A percentile compares a stretch with the other conserved stretches of the same genome.
These are phyloP conservation scores for Escovopsis weberi DNA, from an alignment of 2,329 filamentous ascomycete genomes.

Conservation along the genomic window DNA sequence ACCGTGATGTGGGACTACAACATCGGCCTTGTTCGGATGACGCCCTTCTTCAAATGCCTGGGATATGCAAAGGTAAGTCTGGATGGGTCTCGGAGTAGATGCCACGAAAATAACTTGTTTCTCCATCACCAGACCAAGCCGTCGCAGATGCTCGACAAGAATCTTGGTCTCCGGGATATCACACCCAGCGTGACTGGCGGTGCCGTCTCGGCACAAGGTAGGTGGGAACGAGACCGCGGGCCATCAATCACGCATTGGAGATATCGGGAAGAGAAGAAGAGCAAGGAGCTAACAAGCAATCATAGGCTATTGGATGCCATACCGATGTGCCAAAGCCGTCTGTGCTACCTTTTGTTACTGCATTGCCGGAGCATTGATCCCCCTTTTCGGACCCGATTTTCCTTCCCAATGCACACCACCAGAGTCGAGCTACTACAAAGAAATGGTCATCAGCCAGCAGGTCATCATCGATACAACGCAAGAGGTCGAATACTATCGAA, in stretches of 20 bases:
- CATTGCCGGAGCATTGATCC: slow-evolving; percentile 75
- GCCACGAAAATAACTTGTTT: too few relatives aligned
- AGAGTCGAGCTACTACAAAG: slow-evolving; percentile 46
- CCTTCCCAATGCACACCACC: slow-evolving; percentile 54
- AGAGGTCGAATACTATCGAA: slow-evolving; percentile 3
- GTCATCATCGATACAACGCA: slow-evolving; percentile 38
- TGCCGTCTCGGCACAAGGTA: slow-evolving; percentile 78
- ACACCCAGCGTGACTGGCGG: slow-evolving; percentile 92
- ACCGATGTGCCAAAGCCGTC: slow-evolving; percentile 67
- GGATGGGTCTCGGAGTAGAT: not conserved
- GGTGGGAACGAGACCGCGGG: slow-evolving; percentile 8
- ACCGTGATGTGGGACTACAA: slow-evolving; percentile 96
- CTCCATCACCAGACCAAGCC: slow-evolving; percentile 55
- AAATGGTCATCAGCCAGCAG: slow-evolving; percentile 48
- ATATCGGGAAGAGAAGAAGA: not conserved
- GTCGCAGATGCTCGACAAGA: slow-evolving; percentile 64
- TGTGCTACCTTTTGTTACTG: slow-evolving; percentile 79
- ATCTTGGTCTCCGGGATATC: slow-evolving; percentile 74
- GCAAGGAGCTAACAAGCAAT: slow-evolving; percentile 6
- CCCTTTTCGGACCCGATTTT: slow-evolving; percentile 78
- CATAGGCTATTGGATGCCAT: slow-evolving; percentile 93
- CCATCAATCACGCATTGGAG: too few relatives aligned
- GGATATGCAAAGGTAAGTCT: slow-evolving; percentile 65
- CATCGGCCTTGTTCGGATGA: slow-evolving; percentile 83
- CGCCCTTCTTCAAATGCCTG: slow-evolving; percentile 84